Conservation (phyloP, 164 flowering plant species). For the Chimonanthus salicifolius region DNA sequence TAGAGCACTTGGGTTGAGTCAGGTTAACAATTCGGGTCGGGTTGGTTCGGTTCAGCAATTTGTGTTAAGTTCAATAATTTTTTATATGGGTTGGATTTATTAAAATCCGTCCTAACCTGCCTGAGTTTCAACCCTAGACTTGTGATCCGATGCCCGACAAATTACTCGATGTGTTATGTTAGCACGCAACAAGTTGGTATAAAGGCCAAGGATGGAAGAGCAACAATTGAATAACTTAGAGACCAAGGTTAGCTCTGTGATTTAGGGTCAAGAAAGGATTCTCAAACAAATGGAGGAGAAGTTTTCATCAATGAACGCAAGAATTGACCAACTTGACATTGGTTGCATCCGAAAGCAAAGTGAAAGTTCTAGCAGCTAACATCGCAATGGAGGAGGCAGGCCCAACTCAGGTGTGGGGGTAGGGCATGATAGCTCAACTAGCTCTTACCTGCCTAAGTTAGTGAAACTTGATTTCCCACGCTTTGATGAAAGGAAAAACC, state of each 20-base stretch:
- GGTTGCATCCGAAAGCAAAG: neutral
- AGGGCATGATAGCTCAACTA: neutral
- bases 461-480: constrained; percentile 12
- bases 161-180: too few relatives aligned
- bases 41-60: too few relatives aligned
- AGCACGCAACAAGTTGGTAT: constrained; percentile 1
- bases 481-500: neutral
- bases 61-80: too few relatives aligned
- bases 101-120: too few relatives aligned
- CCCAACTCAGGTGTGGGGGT: too few relatives aligned
- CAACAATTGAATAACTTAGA: neutral
- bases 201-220: constrained; percentile 4
- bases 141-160: too few relatives aligned
- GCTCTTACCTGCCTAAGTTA: neutral
- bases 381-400: neutral
- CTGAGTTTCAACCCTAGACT: too few relatives aligned
- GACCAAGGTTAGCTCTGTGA: neutral
- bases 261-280: neutral
- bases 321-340: neutral
- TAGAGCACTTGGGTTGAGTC: too few relatives aligned
- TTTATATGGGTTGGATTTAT: too few relatives aligned
- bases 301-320: neutral
- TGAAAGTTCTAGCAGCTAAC: neutral
- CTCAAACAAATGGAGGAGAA: constrained; percentile 1
- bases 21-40: too few relatives aligned